These are phyloP conservation scores for Diaporthe batatas DNA, from an alignment of 2,329 filamentous ascomycete species.

Conservation along the genomic window DNA sequence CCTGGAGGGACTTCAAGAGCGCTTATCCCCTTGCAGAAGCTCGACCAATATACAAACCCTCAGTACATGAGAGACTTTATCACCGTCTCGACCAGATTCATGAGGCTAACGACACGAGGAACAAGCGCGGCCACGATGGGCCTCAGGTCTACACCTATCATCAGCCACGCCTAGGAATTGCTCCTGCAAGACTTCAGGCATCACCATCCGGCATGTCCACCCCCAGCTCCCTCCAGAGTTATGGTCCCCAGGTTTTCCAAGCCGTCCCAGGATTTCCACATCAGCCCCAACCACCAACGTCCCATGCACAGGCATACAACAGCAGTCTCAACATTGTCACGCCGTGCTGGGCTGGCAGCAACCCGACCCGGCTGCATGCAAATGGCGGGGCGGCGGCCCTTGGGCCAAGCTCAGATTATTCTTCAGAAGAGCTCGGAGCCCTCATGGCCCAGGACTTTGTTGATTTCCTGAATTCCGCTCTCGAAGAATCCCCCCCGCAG, in stretches of 20 bases:
- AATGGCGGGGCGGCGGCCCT: too few species aligned
- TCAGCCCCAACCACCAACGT: not conserved
- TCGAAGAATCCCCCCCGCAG: not conserved
- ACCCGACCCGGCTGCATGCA: not conserved
- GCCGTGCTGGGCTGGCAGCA: not conserved
- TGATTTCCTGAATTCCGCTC: too few species aligned
- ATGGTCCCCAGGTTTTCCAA: not conserved
- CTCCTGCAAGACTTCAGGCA: not conserved
- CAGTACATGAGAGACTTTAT: not conserved
- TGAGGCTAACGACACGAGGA: not conserved
- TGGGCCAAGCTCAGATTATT: not conserved
- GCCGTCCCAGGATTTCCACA: not conserved
- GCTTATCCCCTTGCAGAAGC: not conserved
- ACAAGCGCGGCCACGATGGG: not conserved
- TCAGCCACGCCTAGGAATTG: not conserved
- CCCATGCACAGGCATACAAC: not conserved
- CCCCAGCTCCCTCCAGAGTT: not conserved
- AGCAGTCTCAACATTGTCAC: not conserved
- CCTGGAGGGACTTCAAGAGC: conserved; percentile 2
- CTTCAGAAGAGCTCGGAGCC: not conserved
- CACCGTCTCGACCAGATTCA: conserved; percentile 4
- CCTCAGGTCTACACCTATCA: not conserved
- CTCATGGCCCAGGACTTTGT: not conserved
- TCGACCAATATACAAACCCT: not conserved
- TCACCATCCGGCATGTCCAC: not conserved